Base-by-base conservation (phyloP, 1,284 basidiomycete species). In the Ustanciosporium gigantosporum region DNA sequence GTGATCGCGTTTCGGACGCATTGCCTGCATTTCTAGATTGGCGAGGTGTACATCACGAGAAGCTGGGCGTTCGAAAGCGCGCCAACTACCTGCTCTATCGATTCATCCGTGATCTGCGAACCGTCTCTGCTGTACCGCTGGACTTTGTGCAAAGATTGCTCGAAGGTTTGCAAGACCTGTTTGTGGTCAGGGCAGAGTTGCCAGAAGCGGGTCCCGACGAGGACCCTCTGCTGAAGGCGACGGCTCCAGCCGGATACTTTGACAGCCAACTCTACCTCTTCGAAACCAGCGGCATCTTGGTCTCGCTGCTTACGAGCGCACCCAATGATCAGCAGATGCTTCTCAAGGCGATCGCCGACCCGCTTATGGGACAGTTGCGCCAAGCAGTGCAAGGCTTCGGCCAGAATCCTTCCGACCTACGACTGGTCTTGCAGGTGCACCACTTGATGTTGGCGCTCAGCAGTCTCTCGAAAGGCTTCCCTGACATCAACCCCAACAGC, bases 391-490 rank as follows among this genome's bases (percentile, higher is more conserved):
- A 87, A 65, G 64, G 46, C 14, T 81, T 82, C 15, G 41, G 42
- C 35, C 46, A 48, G 19, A 57, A 73, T 25, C 21, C 48, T 13
- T 71, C 70, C 25, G 88, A 91, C 66, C 80, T 89, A 6, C 78
- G 87, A 36, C 84, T 88, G 5, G 86, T 96, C 62, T 82, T 97
- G 36, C 87, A 87, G 76, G 86, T 92, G n/a, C 95, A 98, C 74
- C 94, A 98, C 79, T 84, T 89, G 64, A 89, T 98, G 74, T 89
- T 96, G 84, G 94, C 93, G 1, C 82, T 97, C 13, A 93, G 93
- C 15, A 91, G 90, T 71, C 85, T 98, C 44, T 90, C 92, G 37
- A 96, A 97, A 80, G 96, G 96, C 7, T 98, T 98, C 81, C 95
- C 95, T 0, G 79, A 80, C 31, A 45, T 78, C 53, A 66, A 66